A percentile compares a stretch with the other conserved stretches of the same genome.
Evolutionary conservation across 2,329 filamentous ascomycete species (phyloP).

Genomic region (Harringtonia lauricola): DNA sequence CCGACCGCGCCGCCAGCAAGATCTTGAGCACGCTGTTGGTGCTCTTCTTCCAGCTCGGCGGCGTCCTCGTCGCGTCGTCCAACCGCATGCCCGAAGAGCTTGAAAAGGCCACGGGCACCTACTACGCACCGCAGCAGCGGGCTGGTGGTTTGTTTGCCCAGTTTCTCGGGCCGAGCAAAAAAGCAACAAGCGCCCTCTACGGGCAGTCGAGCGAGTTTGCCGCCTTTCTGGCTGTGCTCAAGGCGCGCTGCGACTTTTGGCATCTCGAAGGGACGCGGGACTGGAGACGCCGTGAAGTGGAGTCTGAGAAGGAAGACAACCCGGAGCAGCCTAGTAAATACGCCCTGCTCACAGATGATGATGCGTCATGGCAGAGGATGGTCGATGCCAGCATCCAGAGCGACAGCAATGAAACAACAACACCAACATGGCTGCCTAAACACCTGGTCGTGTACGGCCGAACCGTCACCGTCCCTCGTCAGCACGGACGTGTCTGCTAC

Average conservation of each 20-base stretch:
- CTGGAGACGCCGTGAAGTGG: slow-evolving; percentile 49
- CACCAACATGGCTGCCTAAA: slow-evolving; percentile 27
- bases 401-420: neutral
- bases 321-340: slow-evolving; percentile 14
- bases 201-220: slow-evolving; percentile 61
- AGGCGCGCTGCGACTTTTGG: slow-evolving; percentile 72
- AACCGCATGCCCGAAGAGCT: slow-evolving; percentile 79
- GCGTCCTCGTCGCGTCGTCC: slow-evolving; percentile 68
- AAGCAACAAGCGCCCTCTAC: slow-evolving; percentile 29
- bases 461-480: slow-evolving; percentile 44
- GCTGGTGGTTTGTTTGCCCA: slow-evolving; percentile 34
- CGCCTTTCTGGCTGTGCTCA: slow-evolving; percentile 63
- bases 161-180: slow-evolving; percentile 27
- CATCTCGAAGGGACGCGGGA: slow-evolving; percentile 69
- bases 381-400: neutral
- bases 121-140: slow-evolving; percentile 47
- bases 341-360: slow-evolving; percentile 13
- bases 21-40: slow-evolving; percentile 71
- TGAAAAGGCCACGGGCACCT: slow-evolving; percentile 60
- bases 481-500: slow-evolving; percentile 44
- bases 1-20: slow-evolving; percentile 66
- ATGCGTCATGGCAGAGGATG: slow-evolving; percentile 4
- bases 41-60: slow-evolving; percentile 70
- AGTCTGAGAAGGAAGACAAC: slow-evolving; percentile 13
- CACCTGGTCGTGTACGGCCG: slow-evolving; percentile 51